Evolutionary conservation across 306 rosid genomes (phyloP).

Genomic region (Prunus mume): DNA sequence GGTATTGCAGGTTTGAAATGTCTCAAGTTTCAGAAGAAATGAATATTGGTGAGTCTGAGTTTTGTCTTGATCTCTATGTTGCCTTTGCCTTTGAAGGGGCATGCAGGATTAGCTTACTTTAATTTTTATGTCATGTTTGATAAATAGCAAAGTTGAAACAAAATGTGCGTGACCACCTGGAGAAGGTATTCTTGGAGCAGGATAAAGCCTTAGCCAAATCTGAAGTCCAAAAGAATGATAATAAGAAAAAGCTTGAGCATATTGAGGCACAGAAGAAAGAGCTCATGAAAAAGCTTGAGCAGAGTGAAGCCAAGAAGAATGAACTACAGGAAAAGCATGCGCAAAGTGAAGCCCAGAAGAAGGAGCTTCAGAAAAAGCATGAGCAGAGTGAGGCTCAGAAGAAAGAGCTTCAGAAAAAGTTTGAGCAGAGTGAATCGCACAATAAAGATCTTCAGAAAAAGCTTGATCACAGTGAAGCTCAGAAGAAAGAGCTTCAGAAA

Average conservation of each 20-base stretch:
- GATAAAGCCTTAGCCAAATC: constrained; percentile 31
- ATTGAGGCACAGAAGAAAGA: too few species aligned
- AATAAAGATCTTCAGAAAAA: neutral
- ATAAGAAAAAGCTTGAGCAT: neutral
- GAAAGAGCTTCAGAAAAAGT: neutral
- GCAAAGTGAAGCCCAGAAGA: neutral
- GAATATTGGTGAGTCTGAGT: neutral
- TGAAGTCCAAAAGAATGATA: neutral
- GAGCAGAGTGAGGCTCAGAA: neutral
- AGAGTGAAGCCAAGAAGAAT: neutral
- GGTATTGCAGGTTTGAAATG: neutral
- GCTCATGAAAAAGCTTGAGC: neutral
- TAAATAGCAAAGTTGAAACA: constrained; percentile 42
- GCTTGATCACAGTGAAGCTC: neutral
- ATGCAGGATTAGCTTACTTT: constrained; percentile 3
- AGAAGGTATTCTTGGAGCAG: constrained; percentile 36
- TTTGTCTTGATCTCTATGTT: neutral
- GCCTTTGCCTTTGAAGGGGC: neutral
- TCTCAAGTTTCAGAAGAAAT: neutral
- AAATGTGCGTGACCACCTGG: constrained; percentile 21
- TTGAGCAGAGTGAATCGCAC: neutral
- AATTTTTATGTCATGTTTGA: constrained; percentile 18
- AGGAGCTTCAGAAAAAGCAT: neutral
- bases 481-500: neutral
- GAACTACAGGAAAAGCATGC: neutral